Base-by-base conservation (phyloP, 116 monocot species). In the Cymodocea nodosa region DNA sequence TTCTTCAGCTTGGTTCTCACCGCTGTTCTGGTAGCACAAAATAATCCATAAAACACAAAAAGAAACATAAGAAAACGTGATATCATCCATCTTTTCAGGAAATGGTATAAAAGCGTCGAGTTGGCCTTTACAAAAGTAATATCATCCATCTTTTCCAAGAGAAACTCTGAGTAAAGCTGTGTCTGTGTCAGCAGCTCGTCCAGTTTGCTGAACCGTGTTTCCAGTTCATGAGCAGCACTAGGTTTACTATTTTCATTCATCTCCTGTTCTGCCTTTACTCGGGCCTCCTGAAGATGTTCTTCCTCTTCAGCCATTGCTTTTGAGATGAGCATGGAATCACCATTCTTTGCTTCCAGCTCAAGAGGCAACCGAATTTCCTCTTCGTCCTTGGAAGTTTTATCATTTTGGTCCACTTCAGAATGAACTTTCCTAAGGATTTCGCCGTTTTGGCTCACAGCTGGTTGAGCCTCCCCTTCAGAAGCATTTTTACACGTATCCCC, bases 271-370 rank as follows among this genome's bases (percentile, higher is more conserved):
- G n/a, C 66, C 63, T 68, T 82, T 30, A 69, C 62, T 22, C 83
- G 75, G 10, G 71, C 79, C 56, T 72, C 78, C 2, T 76, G 62
- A 15, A 85, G 64, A 30, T 75, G 76, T 22, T 80, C 73, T 74
- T 92, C 92, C 63, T 87, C 87, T 50, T 78, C 76, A 20, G 72
- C 68, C 92, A 92, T 92, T 30, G 66, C 60, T 34, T 79, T 74
- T 0, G 92, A 75, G 25, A 92, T 85, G 64, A 87, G 81, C n/a
- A 79, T 62, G 3, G 68, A 18, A 35, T 92, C 92, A 0, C 87
- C 92, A 73, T 92, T 92, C 74, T 85, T 85, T 19, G 81, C 87
- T 58, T 81, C 83, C 13, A 79, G 40, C 11, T 73, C 78, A 50
- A 80, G 24, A 12, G 73, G 36, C 0, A 59, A 23, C 6, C 61